Evolutionary conservation across 345 rosid genomes (phyloP).

Genomic region (Schrenkiella parvula): DNA sequence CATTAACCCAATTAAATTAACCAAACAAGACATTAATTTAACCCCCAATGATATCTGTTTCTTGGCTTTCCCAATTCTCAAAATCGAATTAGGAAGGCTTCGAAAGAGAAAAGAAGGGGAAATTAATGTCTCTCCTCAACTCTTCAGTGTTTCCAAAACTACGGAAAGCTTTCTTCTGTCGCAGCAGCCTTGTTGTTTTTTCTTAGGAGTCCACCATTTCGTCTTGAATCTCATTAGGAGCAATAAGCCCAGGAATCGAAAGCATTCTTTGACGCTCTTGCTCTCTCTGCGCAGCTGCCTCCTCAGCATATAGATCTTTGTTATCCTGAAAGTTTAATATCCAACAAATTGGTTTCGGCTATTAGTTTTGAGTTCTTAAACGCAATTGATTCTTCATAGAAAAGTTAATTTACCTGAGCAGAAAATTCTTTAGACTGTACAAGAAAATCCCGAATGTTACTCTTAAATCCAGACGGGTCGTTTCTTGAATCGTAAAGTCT

Average conservation of each 20-base stretch:
- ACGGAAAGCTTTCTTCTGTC: background rate
- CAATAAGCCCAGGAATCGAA: constrained; percentile 73
- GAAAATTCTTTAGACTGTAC: constrained; percentile 83
- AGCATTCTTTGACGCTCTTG: constrained; percentile 74
- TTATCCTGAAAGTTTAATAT: constrained; percentile 49
- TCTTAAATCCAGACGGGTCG: constrained; percentile 75
- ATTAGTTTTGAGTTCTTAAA: background rate
- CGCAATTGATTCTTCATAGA: background rate
- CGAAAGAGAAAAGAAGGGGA: background rate
- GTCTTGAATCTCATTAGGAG: constrained; percentile 77
- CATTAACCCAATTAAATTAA: constrained; percentile 11
- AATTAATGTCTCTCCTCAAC: background rate
- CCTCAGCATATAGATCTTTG: constrained; percentile 80
- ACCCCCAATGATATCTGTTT: constrained; percentile 6
- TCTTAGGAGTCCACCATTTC: constrained; percentile 73
- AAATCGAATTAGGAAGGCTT: constrained; percentile 8
- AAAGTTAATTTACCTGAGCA: constrained; percentile 53
- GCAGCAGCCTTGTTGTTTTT: background rate
- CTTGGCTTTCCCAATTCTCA: constrained; percentile 15
- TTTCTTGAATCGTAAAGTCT: constrained; percentile 79
- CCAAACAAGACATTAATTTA: constrained; percentile 14
- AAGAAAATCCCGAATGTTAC: constrained; percentile 91
- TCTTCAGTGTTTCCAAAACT: constrained; percentile 3
- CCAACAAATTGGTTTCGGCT: background rate
- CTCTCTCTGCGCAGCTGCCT: constrained; percentile 74